Evolutionary conservation across 148 eudicot genomes (phyloP).

Genomic region (Chenopodium album): DNA sequence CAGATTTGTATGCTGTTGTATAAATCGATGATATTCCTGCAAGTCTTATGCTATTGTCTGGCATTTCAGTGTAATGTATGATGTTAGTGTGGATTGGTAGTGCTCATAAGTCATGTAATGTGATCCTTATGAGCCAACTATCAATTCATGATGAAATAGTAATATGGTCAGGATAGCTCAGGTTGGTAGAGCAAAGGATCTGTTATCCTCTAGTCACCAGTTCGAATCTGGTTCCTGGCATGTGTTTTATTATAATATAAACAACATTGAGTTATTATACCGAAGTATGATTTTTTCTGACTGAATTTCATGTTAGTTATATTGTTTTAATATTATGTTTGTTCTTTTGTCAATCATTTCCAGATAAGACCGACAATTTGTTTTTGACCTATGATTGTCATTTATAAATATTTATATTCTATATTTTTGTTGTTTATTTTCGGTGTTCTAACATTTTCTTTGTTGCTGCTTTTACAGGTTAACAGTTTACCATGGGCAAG

Average conservation of each 20-base stretch:
- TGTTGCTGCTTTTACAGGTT: background rate
- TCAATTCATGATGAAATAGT: background rate
- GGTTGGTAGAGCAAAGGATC: background rate
- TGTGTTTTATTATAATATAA: background rate
- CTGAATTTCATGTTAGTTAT: too few relatives aligned
- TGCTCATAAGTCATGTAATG: background rate
- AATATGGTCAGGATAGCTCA: constrained; percentile 2
- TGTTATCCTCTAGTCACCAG: background rate
- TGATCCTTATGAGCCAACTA: background rate
- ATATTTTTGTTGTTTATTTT: too few relatives aligned
- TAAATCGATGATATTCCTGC: too few relatives aligned
- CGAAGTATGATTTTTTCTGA: background rate
- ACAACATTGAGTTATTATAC: too few relatives aligned
- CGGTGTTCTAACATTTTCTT: background rate
- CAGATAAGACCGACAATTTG: too few relatives aligned
- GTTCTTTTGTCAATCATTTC: too few relatives aligned
- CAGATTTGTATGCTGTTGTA: too few relatives aligned
- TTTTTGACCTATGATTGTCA: too few relatives aligned
- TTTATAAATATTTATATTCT: too few relatives aligned
- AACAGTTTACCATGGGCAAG: background rate
- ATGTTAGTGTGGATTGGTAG: background rate
- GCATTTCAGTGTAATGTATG: background rate
- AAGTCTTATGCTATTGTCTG: background rate
- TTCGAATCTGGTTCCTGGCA: constrained; percentile 9
- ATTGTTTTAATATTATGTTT: too few relatives aligned